Conservation (phyloP, 1,139 yeast species). For the Zhuliangozyma parablackwelliae region DNA sequence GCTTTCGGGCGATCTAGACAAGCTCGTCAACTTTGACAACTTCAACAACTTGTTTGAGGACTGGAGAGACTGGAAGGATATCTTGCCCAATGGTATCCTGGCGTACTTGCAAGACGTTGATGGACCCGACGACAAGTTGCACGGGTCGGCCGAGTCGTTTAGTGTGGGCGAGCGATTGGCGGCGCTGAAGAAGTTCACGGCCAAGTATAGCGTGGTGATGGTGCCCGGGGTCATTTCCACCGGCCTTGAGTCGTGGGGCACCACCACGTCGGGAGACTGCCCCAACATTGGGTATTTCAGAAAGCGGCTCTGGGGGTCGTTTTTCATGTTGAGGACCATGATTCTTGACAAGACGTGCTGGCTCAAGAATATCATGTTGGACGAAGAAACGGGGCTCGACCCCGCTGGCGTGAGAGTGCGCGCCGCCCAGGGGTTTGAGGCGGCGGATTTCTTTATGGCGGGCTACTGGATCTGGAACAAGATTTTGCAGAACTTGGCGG, state of each 20-base stretch:
- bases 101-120: slow-evolving; percentile 57
- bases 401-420: slow-evolving; percentile 77
- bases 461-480: slow-evolving; percentile 99
- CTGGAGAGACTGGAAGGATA: slow-evolving; percentile 54
- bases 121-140: slow-evolving; percentile 22
- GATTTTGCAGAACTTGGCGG: slow-evolving; percentile 86
- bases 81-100: slow-evolving; percentile 62
- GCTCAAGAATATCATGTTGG: slow-evolving; percentile 86
- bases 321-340: slow-evolving; percentile 92
- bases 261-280: slow-evolving; percentile 57
- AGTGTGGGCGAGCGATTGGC: slow-evolving; percentile 76
- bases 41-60: slow-evolving; percentile 45
- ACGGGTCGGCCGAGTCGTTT: slow-evolving; percentile 73
- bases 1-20: slow-evolving; percentile 44
- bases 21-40: slow-evolving; percentile 53
- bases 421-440: slow-evolving; percentile 95
- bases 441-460: slow-evolving; percentile 93
- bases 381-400: slow-evolving; percentile 86
- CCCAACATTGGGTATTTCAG: slow-evolving; percentile 83
- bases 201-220: slow-evolving; percentile 77
- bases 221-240: slow-evolving; percentile 97
- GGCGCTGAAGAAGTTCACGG: slow-evolving; percentile 44
- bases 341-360: slow-evolving; percentile 87
- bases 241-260: slow-evolving; percentile 92
- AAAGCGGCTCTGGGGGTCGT: slow-evolving; percentile 93